phyloP scores from a whole-genome alignment of 2,329 filamentous ascomycete genomes.

The Metarhizium brunneum region DNA sequence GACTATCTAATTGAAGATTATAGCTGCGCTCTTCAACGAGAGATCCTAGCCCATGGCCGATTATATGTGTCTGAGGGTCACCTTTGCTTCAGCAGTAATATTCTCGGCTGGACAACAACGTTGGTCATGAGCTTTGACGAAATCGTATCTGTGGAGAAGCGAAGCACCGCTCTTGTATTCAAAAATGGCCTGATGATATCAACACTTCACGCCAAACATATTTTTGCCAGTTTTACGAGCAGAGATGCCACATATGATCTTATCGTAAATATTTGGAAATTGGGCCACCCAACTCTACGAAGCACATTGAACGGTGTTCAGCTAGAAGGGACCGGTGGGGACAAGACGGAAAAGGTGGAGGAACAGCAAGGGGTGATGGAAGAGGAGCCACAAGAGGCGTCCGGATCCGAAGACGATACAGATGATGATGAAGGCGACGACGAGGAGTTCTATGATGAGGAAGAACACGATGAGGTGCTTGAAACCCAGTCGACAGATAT shows the following conservation, averaged over 20 bases:
- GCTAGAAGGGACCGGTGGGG: conserved; percentile 71
- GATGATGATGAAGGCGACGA: conserved; percentile 59
- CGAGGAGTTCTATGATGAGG: conserved; percentile 70
- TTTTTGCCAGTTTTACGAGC: conserved; percentile 91
- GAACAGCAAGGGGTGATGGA: conserved; percentile 26
- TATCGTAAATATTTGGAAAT: conserved; percentile 97
- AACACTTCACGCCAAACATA: conserved; percentile 87
- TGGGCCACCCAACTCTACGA: conserved; percentile 84
- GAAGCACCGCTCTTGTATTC: conserved; percentile 89
- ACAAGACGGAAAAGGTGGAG: conserved; percentile 82
- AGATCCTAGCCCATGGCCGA: conserved; percentile 88
- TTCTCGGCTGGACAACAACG: conserved; percentile 95
- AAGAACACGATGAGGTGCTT: conserved; percentile 68
- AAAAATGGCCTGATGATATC: conserved; percentile 97
- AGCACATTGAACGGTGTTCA: conserved; percentile 85
- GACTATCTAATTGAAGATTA: conserved; percentile 98
- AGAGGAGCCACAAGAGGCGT: conserved; percentile 39
- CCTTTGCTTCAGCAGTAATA: conserved; percentile 98
- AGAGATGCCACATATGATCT: conserved; percentile 94
- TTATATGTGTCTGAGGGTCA: conserved; percentile 96
- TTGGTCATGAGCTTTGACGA: conserved; percentile 98
- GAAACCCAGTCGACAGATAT: conserved; percentile 39
- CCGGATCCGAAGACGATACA: conserved; percentile 50
- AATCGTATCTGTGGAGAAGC: conserved; percentile 92
- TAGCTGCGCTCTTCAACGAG: conserved; percentile 88